Evolutionary conservation across 805 yeast species (phyloP), one percentile per base, ranked within the genome.

Genomic region (Hanseniaspora vineae): DNA sequence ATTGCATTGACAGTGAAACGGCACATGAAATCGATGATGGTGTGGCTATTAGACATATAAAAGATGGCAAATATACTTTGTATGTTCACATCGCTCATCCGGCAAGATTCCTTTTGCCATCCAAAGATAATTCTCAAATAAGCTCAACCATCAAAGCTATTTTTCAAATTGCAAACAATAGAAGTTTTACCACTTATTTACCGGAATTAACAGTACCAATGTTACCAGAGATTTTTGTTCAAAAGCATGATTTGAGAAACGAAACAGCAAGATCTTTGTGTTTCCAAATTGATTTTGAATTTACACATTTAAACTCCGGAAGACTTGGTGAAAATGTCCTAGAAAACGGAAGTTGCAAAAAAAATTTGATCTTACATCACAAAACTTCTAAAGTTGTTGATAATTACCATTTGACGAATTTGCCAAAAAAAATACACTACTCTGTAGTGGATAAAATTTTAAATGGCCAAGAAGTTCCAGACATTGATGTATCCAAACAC

Each of bases 11-110:
- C 64, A 71, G 81, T 3, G 76, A 69, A 3, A 72, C 71, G 42
- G 95, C 97, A 0, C 82, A 82, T 54, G 97, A 92, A 62, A 83
- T 90, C 51, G 98, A 90, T 62, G 98, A 90, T 64, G 98, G 97
- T 44, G 71, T 90, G 29, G 77, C 96, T 1, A 67, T 89, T 18
- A 67, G 66, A 42, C 52, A 51, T 4, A 56, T 53, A 3, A 55
- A 56, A 1, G 54, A 59, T 1, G 59, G 62, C 2, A 57, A 57
- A 13, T 76, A 66, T 54, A 65, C 68, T 10, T 54, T 89, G 5
- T 74, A 81, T 31, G 71, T 87, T 1, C 95, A 84, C 60, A 77
- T 90, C 52, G 97, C 97, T 1, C 88, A 90, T 60, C 97, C 97
- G 0, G 70, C 86, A 0, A 81, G 96, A 0, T 76, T 72, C 52